Evolutionary conservation across 345 rosid species (phyloP), one percentile per base, ranked within the genome.

Genomic region (Murraya koenigii): DNA sequence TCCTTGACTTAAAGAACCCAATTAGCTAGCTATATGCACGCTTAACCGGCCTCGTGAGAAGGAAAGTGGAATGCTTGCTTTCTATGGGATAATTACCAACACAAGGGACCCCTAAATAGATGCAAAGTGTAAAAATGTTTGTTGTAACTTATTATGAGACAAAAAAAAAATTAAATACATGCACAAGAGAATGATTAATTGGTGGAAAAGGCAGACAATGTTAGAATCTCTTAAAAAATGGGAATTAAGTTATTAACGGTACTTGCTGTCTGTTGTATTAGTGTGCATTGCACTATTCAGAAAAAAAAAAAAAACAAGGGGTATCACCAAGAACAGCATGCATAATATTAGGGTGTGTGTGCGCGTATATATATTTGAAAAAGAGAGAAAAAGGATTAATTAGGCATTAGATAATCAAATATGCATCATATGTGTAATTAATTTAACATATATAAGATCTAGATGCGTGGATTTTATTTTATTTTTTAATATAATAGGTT

Each of bases 141-240:
- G 35, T 32, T 54, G 19, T 67, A 66, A 44, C 69, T 66, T 33
- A 54, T 35, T 33, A 66, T 54, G 55, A 75, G 47, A 49, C 65
- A 36, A 36, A 41, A 25, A 23, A 65, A 17, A 17, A 52, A 52
- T 17, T 52, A 52, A 65, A 75, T 71, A 6, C 23, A 33, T 65
- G 35, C 7, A 52, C 54, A 65, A 65, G 71, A 65, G 52, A 65
- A 75, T 75, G 78, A 75, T 75, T 65, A 33, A 65, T 35, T 30
- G 60, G 36, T 47, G 70, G 47, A 75, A 75, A 75, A 75, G 70
- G n/a, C 61, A 75, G 30, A 60, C 68, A 74, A 41, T 69, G 8
- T 35, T 26, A 20, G 19, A 60, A 38, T 25, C 61, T 59, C 54
- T 15, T 72, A 8, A 5, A 19, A 33, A 58, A 17, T 59, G 25